Evolutionary conservation across 257 asterid species (phyloP), one percentile per base, ranked within the genome.

Genomic region (Buddleja alternifolia): DNA sequence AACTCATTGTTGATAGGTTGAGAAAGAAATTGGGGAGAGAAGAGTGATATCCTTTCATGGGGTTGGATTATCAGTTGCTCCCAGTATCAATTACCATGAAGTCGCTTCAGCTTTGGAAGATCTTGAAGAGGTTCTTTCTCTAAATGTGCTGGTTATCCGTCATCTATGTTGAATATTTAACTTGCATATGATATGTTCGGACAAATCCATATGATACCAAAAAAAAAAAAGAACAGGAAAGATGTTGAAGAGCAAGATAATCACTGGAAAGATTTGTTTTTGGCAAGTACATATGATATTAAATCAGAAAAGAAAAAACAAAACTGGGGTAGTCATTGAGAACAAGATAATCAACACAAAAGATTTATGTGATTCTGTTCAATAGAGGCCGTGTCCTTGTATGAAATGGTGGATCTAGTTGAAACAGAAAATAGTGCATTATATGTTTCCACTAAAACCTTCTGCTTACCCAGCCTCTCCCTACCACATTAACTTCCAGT

Each of bases 11-110:
- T 37, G 10, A 61, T 68, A 92, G 98, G 92, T 92, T 71, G 95
- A 92, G 83, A 92, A 89, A 85, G 93, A 92, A 42, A 84, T 92
- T 53, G 96, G 98, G 24, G 98, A 92, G 88, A 84, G 82, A 79
- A 79, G 98, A 80, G 56, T 80, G 56, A 82, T 92, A 66, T 85
- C 90, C 56, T 92, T 82, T 76, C 96, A 92, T 76, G 98, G 98
- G 36, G 74, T 73, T 73, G 98, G 98, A 79, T 25, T 92, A 74
- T 92, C 98, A 16, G 86, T 78, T 73, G 95, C 80, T 36, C 85
- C 88, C 10, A 70, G 69, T 66, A 74, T 92, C 73, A 78, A 72
- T 72, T 85, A 76, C 69, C 60, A 76, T 62, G 86, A 85, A 69
- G 34, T 82, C n/a, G 73, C 84, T 69, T 76, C 88, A 52, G 70